A percentile compares a stretch with the other conserved stretches of the same genome.
phyloP scores from a whole-genome alignment of 2,329 filamentous ascomycete genomes.

The Aspergillus terreus region DNA sequence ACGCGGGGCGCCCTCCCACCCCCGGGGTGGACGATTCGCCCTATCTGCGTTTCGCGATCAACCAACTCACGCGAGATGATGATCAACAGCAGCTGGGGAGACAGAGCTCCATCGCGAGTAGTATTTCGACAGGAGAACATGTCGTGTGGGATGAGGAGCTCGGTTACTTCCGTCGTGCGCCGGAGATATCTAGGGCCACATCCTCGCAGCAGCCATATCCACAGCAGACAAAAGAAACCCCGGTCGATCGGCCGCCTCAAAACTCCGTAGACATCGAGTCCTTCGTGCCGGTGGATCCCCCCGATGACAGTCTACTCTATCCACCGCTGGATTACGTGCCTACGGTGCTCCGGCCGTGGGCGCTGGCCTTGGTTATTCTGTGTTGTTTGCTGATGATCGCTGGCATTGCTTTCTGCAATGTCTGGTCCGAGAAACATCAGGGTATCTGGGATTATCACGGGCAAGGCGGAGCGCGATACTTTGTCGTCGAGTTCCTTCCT shows the following conservation, averaged over 20 bases:
- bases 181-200: slow-evolving; percentile 30
- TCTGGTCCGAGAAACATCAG: slow-evolving; percentile 60
- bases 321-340: slow-evolving; percentile 67
- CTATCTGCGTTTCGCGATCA: slow-evolving; percentile 85
- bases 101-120: slow-evolving; percentile 43
- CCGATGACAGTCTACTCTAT: slow-evolving; percentile 41
- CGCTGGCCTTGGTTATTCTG: slow-evolving; percentile 58
- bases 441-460: slow-evolving; percentile 67
- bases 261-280: slow-evolving; percentile 36
- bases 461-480: slow-evolving; percentile 72
- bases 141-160: slow-evolving; percentile 47
- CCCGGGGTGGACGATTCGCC: slow-evolving; percentile 81
- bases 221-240: slow-evolving; percentile 21
- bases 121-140: slow-evolving; percentile 50
- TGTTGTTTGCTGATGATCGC: slow-evolving; percentile 67
- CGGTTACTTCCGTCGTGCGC: slow-evolving; percentile 38
- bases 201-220: slow-evolving; percentile 30
- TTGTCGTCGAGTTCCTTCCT: slow-evolving; percentile 81
- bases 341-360: slow-evolving; percentile 63
- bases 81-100: slow-evolving; percentile 56
- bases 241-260: slow-evolving; percentile 11
- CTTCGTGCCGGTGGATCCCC: slow-evolving; percentile 47
- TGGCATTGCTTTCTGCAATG: slow-evolving; percentile 67
- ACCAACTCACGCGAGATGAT: slow-evolving; percentile 75
- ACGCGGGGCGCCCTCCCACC: slow-evolving; percentile 51